Evolutionary conservation across 2,329 filamentous ascomycete genomes (phyloP).

Genomic region (Pseudogymnoascus pannorum): DNA sequence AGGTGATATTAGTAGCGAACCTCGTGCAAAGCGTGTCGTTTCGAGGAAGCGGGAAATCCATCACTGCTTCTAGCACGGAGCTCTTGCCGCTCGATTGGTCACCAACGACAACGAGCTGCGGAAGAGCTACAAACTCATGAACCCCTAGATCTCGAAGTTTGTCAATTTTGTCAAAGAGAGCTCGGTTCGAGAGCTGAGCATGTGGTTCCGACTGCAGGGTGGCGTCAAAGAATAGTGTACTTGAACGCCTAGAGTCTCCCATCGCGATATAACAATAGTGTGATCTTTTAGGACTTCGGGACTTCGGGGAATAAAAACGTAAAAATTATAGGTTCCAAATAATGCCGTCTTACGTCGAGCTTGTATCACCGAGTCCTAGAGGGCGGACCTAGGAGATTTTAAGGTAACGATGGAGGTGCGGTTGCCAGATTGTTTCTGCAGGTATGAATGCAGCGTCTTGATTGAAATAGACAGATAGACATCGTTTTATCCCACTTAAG

Average conservation of each 20-base stretch:
- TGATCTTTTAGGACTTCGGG: background rate
- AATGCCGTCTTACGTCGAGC: no score
- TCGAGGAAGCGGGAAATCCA: constrained; percentile 32
- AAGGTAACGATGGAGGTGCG: no score
- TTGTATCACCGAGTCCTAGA: no score
- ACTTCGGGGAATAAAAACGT: no score
- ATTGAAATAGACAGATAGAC: no score
- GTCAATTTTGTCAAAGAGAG: background rate
- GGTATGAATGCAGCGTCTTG: no score
- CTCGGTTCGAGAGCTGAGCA: background rate
- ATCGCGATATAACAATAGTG: background rate
- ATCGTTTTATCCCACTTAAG: no score
- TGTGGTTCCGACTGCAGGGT: background rate
- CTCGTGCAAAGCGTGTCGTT: constrained; percentile 34
- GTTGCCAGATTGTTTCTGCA: no score
- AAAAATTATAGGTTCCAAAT: background rate
- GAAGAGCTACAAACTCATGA: constrained; percentile 17
- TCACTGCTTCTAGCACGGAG: constrained; percentile 30
- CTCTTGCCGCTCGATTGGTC: constrained; percentile 34
- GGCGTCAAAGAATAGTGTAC: background rate
- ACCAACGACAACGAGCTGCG: constrained; percentile 31
- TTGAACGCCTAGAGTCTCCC: background rate
- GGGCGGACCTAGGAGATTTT: no score
- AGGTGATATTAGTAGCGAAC: constrained; percentile 38
- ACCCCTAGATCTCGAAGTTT: constrained; percentile 3